Conservation (phyloP, 208 protist genomes). For the Leptomonas pyrrhocoris region DNA sequence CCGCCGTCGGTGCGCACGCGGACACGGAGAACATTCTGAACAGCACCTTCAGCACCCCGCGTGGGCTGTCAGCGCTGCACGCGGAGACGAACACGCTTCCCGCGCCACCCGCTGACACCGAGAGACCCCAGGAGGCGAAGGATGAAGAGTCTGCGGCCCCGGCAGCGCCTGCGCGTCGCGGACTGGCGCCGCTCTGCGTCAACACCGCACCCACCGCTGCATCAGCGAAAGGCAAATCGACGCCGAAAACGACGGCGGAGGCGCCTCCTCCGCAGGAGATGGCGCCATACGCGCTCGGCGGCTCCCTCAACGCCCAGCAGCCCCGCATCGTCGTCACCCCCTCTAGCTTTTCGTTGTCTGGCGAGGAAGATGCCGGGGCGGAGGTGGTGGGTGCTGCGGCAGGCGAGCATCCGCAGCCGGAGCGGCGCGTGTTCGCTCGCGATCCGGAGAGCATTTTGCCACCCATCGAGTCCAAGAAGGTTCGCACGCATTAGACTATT, state of each 20-base stretch:
- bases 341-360: slow-evolving; percentile 8
- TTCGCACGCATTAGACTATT: not conserved
- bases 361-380: slow-evolving; percentile 6
- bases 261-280: not conserved
- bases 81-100: slow-evolving; percentile 11
- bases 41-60: slow-evolving; percentile 43
- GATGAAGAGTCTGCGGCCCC: not conserved
- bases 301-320: slow-evolving; percentile 8
- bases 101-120: not conserved
- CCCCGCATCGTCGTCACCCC: slow-evolving; percentile 21
- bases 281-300: slow-evolving; percentile 1
- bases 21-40: slow-evolving; percentile 51
- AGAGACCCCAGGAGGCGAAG: not conserved
- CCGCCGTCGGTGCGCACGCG: slow-evolving; percentile 38
- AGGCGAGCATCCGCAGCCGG: slow-evolving; percentile 18
- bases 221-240: slow-evolving; percentile 6
- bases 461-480: slow-evolving; percentile 20
- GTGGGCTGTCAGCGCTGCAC: slow-evolving; percentile 13
- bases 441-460: slow-evolving; percentile 26
- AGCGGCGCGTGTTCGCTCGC: slow-evolving; percentile 12
- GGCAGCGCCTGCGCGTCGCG: slow-evolving; percentile 14
- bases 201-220: slow-evolving; percentile 5
- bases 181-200: slow-evolving; percentile 15
- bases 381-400: not conserved
- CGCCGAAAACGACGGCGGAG: slow-evolving; percentile 2